These are phyloP conservation scores for Goffeauzyma gilvescens DNA, from an alignment of 768 basidiomycete genomes.

Conservation along the genomic window DNA sequence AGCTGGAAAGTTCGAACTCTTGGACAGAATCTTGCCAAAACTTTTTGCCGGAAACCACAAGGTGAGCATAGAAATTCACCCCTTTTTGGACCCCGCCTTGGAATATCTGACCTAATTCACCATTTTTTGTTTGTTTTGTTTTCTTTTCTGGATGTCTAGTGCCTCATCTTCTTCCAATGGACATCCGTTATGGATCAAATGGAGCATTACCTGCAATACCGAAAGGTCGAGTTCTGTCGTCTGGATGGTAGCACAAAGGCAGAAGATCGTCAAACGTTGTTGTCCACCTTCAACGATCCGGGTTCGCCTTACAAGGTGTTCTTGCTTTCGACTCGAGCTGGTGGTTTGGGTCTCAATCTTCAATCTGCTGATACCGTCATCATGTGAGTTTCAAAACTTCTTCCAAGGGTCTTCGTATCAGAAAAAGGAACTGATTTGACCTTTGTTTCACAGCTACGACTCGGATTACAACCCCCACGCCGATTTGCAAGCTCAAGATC, in stretches of 20 bases:
- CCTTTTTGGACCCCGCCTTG: not conserved
- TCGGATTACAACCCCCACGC: constrained; percentile 81
- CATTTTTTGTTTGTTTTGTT: too few relatives aligned
- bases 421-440: not conserved
- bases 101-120: not conserved
- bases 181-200: constrained; percentile 98
- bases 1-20: constrained; percentile 82
- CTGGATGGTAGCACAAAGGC: constrained; percentile 95
- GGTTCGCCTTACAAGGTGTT: constrained; percentile 75
- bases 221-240: constrained; percentile 69
- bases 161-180: constrained; percentile 99
- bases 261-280: constrained; percentile 74
- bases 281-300: constrained; percentile 73
- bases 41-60: constrained; percentile 82
- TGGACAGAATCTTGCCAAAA: constrained; percentile 81
- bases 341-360: constrained; percentile 81
- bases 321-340: constrained; percentile 81
- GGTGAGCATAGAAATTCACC: constrained; percentile 37
- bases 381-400: constrained; percentile 42
- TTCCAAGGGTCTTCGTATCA: constrained; percentile 58
- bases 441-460: constrained; percentile 28
- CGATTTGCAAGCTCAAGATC: constrained; percentile 97
- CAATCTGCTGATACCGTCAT: constrained; percentile 93
- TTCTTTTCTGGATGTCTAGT: too few relatives aligned
- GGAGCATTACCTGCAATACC: constrained; percentile 80